These are phyloP conservation scores for Globisporangium megalacanthum DNA, from an alignment of 352 stramenopile species.

Conservation along the genomic window DNA sequence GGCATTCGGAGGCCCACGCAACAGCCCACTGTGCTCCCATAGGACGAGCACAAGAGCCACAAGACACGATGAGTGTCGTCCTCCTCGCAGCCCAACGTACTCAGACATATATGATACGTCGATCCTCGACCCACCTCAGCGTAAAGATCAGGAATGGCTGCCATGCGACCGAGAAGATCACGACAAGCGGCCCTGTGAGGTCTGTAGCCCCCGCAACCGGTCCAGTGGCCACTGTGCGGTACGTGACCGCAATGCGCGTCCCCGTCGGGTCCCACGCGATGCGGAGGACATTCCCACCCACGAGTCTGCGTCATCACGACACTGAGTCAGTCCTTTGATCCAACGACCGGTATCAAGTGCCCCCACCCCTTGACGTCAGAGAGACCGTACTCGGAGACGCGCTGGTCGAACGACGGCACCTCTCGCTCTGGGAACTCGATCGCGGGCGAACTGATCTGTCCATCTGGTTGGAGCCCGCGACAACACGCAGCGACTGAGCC, in stretches of 20 bases:
- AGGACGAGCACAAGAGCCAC: background rate
- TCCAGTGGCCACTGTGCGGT: constrained; percentile 13
- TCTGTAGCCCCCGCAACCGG: constrained; percentile 8
- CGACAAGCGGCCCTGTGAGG: constrained; percentile 45
- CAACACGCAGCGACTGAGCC: background rate
- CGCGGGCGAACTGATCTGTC: constrained; percentile 62
- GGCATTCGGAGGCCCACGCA: constrained; percentile 53
- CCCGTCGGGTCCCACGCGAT: constrained; percentile 71
- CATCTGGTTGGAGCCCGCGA: constrained; percentile 33
- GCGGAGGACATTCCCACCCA: constrained; percentile 51
- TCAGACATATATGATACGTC: background rate
- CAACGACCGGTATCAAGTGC: background rate
- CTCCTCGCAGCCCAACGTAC: background rate
- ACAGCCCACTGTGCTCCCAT: constrained; percentile 23
- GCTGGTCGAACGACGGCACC: constrained; percentile 56
- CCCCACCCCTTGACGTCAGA: background rate
- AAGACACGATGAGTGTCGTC: background rate
- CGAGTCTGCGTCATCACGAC: constrained; percentile 23
- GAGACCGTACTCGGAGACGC: constrained; percentile 37
- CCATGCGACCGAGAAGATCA: constrained; percentile 66
- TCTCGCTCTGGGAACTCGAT: constrained; percentile 66
- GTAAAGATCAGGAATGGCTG: constrained; percentile 76
- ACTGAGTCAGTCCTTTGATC: background rate
- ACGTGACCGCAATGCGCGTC: constrained; percentile 62
- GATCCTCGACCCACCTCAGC: constrained; percentile 27